These are phyloP conservation scores for Herpetospermum pedunculosum DNA, from an alignment of 306 rosid genomes.

Conservation along the genomic window DNA sequence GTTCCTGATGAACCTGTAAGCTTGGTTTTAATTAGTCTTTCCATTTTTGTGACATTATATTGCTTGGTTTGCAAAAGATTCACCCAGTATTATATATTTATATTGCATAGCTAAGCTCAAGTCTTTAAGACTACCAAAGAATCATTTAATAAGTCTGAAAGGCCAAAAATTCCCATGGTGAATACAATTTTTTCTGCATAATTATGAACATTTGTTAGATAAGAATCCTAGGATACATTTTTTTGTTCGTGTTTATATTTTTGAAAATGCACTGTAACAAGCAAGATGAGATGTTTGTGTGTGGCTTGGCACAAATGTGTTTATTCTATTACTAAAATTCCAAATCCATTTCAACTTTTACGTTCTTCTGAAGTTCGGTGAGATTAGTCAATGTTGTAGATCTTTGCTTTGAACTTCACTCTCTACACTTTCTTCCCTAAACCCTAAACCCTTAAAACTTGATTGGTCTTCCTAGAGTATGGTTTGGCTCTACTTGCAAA, in stretches of 20 bases:
- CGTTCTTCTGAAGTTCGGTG: background rate
- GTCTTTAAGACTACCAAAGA: background rate
- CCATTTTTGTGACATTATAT: background rate
- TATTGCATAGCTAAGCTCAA: background rate
- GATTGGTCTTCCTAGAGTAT: background rate
- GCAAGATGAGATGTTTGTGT: background rate
- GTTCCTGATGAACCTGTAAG: constrained; percentile 96
- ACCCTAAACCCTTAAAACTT: background rate
- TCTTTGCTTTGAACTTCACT: background rate
- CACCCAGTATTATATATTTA: background rate
- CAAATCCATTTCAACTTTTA: background rate
- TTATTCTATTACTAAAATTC: background rate
- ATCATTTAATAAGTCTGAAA: background rate
- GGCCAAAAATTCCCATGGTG: background rate
- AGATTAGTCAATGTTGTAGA: background rate
- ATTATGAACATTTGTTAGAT: background rate
- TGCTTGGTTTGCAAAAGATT: background rate
- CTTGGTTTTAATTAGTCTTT: background rate
- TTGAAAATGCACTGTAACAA: background rate
- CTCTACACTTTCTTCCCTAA: background rate
- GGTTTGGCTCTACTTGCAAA: background rate
- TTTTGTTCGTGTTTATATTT: background rate
- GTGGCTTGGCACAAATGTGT: background rate
- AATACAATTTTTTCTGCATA: background rate
- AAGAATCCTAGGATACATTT: background rate